phyloP scores from a whole-genome alignment of 805 yeast genomes.

The Danielozyma ontarioensis region DNA sequence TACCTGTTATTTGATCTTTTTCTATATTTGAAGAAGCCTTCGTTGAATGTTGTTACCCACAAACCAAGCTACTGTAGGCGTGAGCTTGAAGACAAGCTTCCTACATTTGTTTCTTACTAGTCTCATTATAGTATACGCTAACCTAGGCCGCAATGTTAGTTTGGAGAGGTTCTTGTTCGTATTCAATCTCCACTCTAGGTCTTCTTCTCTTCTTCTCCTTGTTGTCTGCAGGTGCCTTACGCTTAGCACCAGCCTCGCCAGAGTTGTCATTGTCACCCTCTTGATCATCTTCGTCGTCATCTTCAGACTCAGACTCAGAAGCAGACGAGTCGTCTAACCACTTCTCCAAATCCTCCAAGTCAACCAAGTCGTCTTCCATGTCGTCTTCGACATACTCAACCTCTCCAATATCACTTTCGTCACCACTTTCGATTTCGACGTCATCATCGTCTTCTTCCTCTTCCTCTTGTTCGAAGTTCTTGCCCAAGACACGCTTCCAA shows the following conservation, averaged over 20 bases:
- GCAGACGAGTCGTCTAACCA: constrained; percentile 60
- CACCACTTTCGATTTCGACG: constrained; percentile 37
- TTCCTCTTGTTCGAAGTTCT: constrained; percentile 49
- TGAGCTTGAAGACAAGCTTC: too few relatives aligned
- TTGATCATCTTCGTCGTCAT: constrained; percentile 23
- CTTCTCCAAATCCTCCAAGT: constrained; percentile 86
- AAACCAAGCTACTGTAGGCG: too few relatives aligned
- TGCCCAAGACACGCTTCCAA: constrained; percentile 90
- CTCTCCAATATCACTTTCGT: constrained; percentile 52
- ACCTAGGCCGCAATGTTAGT: constrained; percentile 29
- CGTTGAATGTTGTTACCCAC: too few relatives aligned
- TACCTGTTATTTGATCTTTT: too few relatives aligned
- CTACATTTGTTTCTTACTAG: too few relatives aligned
- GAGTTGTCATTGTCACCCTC: constrained; percentile 31
- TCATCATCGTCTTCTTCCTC: constrained; percentile 58
- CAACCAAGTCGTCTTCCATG: constrained; percentile 84
- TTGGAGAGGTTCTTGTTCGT: constrained; percentile 43
- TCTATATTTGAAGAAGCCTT: too few relatives aligned
- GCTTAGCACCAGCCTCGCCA: constrained; percentile 15
- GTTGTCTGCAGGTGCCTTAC: constrained; percentile 27
- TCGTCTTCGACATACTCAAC: constrained; percentile 90
- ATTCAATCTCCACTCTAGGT: constrained; percentile 82
- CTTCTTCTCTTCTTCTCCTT: constrained; percentile 51
- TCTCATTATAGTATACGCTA: too few relatives aligned
- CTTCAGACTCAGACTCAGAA: constrained; percentile 30